Evolutionary conservation across 331 rosid genomes (phyloP).

Genomic region (Quercus lobata): DNA sequence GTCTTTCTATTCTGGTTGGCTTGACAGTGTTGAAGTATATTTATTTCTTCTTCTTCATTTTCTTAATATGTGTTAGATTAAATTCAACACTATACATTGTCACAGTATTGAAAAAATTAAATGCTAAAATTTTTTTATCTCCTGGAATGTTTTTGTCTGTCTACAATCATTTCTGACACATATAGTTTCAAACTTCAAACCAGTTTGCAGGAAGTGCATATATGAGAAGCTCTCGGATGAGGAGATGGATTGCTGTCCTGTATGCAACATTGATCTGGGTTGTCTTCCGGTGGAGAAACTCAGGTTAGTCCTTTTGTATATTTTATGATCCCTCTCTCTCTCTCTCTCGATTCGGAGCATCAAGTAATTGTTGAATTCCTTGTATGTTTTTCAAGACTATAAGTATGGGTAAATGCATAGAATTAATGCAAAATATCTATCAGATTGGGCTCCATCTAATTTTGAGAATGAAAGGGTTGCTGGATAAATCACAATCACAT

Average conservation of each 20-base stretch:
- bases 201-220: slow-evolving; percentile 97
- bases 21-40: not conserved
- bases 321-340: not conserved
- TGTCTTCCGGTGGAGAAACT: slow-evolving; percentile 84
- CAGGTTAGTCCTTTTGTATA: slow-evolving; percentile 43
- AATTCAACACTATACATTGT: not conserved
- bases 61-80: not conserved
- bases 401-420: not conserved
- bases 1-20: not conserved
- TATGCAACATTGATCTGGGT: slow-evolving; percentile 84
- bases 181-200: slow-evolving; percentile 20
- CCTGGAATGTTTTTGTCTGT: not conserved
- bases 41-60: not conserved
- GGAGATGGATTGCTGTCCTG: slow-evolving; percentile 82
- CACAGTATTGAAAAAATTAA: not conserved
- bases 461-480: not conserved
- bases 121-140: not conserved
- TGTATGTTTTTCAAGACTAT: not conserved
- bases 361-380: not conserved
- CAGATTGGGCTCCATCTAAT: not conserved
- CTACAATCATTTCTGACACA: slow-evolving; percentile 19
- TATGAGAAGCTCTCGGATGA: slow-evolving; percentile 81
- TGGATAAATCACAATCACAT: not conserved
- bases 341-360: not conserved
- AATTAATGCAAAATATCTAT: not conserved